Base-by-base conservation (phyloP, 768 basidiomycete species). In the Leccinellum albellum region DNA sequence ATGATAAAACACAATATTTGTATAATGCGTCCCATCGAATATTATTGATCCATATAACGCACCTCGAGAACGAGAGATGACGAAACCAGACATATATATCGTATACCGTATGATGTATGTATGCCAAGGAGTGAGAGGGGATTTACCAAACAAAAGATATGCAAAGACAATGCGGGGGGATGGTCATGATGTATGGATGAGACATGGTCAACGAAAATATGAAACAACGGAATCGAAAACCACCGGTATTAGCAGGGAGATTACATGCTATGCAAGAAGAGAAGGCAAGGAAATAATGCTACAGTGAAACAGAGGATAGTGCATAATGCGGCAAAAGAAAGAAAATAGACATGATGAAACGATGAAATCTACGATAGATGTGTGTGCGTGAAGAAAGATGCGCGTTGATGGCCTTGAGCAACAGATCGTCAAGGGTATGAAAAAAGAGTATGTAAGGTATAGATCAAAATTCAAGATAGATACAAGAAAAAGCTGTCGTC, bases 281-380 rank as follows among this genome's bases (percentile, higher is more conserved):
- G n/a, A 42, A 42, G n/a, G 40, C 20, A 1, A 42, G 20, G 40
- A 20, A 42, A 40, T 10, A 42, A 42, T 42, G 40, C 40, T 17
- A 17, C 17, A 20, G 20, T 42, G 20, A 20, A 12, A 20, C 20
- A 10, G 12, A 5, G 37, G 40, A 42, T 4, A 10, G 13, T 42
- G 40, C 45, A 46, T 23, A 46, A 46, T 23, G 12, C 44, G 14
- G 23, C 12, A 45, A 45, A 20, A 12, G 24, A 46, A 46, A 46
- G 24, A 46, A 46, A 46, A 46, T 46, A 14, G 21, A 46, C 21
- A 46, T 15, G 45, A 23, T 24, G 42, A 44, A 56, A 40, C 26
- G n/a, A 29, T 46, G 24, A 46, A 46, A 64, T 64, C 64, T 65
- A 64, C 56, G 35, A 29, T 32, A 57, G n/a, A 54, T 55, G 46